Evolutionary conservation across 768 basidiomycete species (phyloP), one percentile per base, ranked within the genome.

Genomic region (Pleurotus citrinopileatus): DNA sequence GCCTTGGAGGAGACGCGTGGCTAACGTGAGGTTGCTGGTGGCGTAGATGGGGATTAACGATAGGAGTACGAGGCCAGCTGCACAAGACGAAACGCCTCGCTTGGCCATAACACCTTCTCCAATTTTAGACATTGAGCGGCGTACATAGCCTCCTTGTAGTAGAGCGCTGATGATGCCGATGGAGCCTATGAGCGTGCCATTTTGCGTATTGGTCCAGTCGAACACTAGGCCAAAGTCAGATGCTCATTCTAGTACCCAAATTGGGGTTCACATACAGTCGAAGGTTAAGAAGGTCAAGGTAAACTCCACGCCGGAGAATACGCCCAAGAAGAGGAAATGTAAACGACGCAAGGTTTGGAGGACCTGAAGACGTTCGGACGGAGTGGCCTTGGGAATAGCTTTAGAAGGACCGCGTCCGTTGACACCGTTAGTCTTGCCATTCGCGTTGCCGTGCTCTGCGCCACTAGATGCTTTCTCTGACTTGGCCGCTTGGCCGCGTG

Each of bases 281-380:
- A 92, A 94, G 2, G 90, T 97, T 43, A 98, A 74, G 77, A 98
- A 98, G 0, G 94, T 96, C 19, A 99, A 76, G 0, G 96, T 99
- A 69, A 98, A 98, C 66, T 99, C 96, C 46, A 97, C 83, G 10
- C 95, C 96, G 1, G 95, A 95, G 70, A 99, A 98, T 46, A 96
- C 66, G 50, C 87, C 81, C 56, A 98, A 73, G 75, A 98, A 99
- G 42, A 86, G 68, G 66, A 94, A 88, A 66, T 98, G 95, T 13
- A 91, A 67, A 40, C 72, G 69, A 34, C 87, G 84, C 40, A 95
- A 73, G 7, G 73, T 65, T 59, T 73, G 76, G 47, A 98, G 79
- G 22, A 78, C 65, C 20, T 64, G 57, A 52, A 92, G 69, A 28
- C 91, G 81, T 52, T 81, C 70, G 60, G 81, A 72, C 12, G 69